A percentile compares a stretch with the other conserved stretches of the same genome.
phyloP scores from a whole-genome alignment of 2,329 filamentous ascomycete genomes.

The Ophiostoma sp. region DNA sequence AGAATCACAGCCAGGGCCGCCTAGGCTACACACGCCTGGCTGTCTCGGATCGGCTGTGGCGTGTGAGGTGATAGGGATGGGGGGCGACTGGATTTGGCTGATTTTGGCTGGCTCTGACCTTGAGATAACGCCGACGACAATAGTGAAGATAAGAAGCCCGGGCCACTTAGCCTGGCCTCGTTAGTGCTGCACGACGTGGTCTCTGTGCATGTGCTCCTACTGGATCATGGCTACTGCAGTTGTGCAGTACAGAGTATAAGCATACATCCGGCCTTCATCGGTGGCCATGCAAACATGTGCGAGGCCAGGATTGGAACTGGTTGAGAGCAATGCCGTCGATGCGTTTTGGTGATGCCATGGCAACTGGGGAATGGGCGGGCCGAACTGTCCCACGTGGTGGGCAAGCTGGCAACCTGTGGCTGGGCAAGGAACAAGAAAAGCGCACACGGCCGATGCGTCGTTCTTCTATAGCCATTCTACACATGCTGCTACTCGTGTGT shows the following conservation, averaged over 20 bases:
- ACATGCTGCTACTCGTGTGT: no score
- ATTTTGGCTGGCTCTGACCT: not conserved
- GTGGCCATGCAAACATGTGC: not conserved
- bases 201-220: not conserved
- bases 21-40: slow-evolving; percentile 6
- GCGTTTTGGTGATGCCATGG: slow-evolving; percentile 1
- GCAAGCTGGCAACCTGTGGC: not conserved
- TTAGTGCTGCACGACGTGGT: slow-evolving; percentile 7
- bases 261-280: not conserved
- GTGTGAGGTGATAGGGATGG: not conserved
- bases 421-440: not conserved
- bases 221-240: not conserved
- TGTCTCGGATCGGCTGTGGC: not conserved
- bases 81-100: slow-evolving; percentile 4
- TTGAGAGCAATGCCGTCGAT: not conserved
- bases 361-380: slow-evolving; percentile 2
- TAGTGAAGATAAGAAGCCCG: slow-evolving; percentile 10
- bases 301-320: not conserved
- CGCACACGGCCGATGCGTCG: not conserved
- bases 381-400: not conserved
- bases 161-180: slow-evolving; percentile 4
- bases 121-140: slow-evolving; percentile 12
- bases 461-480: not conserved
- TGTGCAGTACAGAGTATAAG: not conserved
- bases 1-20: not conserved